Percentiles rank a stretch among this genome's conserved stretches.
phyloP scores from a whole-genome alignment of 371 early-diverging fungal genomes.

The Mucor lusitanicus region DNA sequence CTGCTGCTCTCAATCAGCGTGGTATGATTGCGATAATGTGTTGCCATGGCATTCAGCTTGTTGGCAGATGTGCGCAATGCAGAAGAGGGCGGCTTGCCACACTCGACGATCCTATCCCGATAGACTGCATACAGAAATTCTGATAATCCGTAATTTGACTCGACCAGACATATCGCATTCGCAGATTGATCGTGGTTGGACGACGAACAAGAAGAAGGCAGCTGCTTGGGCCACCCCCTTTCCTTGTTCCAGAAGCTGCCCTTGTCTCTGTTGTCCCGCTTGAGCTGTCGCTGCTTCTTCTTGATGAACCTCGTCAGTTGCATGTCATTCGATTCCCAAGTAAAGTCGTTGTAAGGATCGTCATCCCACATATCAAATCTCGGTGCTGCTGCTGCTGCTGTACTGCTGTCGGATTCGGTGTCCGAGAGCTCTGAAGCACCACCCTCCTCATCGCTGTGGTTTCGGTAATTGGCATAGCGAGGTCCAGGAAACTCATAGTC shows the following conservation, averaged over 20 bases:
- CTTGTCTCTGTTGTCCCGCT: conserved; percentile 8
- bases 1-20: conserved; percentile 5
- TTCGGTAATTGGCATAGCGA: conserved; percentile 39
- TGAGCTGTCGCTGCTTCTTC: conserved; percentile 15
- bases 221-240: conserved; percentile 48
- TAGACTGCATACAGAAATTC: conserved; percentile 53
- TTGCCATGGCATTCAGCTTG: neutral
- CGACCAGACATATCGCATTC: conserved; percentile 44
- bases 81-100: conserved; percentile 29
- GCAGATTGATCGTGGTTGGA: conserved; percentile 57
- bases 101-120: conserved; percentile 45
- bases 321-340: conserved; percentile 54
- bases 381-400: too few relatives aligned
- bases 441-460: conserved; percentile 35
- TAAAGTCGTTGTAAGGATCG: conserved; percentile 51
- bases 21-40: neutral
- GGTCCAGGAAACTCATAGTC: conserved; percentile 51
- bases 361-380: conserved; percentile 57
- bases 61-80: neutral
- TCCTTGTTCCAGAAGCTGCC: conserved; percentile 42
- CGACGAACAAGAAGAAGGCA: conserved; percentile 50
- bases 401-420: conserved; percentile 3
- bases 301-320: conserved; percentile 40
- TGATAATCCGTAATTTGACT: conserved; percentile 44
- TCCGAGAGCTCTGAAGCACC: conserved; percentile 41